Evolutionary conservation across 2,329 filamentous ascomycete species (phyloP), one percentile per base, ranked within the genome.

Genomic region (Rosellinia necatrix): DNA sequence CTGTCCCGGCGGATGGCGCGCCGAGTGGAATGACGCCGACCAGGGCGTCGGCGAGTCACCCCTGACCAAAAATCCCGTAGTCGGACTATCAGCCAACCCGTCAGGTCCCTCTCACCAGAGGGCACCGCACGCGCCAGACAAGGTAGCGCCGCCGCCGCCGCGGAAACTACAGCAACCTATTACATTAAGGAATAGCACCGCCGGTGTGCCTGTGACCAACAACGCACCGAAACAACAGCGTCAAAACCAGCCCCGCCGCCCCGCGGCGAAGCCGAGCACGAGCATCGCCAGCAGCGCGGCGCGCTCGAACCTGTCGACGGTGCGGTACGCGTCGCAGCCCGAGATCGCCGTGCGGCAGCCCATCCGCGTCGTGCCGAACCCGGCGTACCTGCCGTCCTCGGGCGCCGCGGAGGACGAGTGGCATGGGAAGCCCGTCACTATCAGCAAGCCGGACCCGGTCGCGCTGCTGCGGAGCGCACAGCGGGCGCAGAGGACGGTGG

Each of bases 301-400:
- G 7, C 65, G 63, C 53, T 67, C 67, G 19, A 58, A 64, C 9
- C 32, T 68, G 2, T 66, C 66, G 4, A 66, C 66, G 3, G 64
- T 68, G 30, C 55, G 67, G 9, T 69, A 69, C 50, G 66, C 66
- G 7, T 56, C 62, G 10, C 27, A 63, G 56, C 67, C 67, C 6
- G 66, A 68, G 49, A 53, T 68, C 47, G 66, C 67, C 6, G 61
- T 69, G 8, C 62, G 64, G 6, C 66, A 68, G 48, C 50, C 54
- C 15, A 65, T 68, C 35, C 48, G 46, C 25, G 66, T 68, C 10
- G 59, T 68, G 27, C 58, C 46, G 22, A 65, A 68, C 41, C 65
- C 66, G 10, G 60, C 63, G 13, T 68, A 64, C 43, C 47, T 49
- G 37, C 62, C 59, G 25, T 19, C 42, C 1, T 24, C 30, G 22